A percentile compares a stretch with the other conserved stretches of the same genome.
phyloP scores from a whole-genome alignment of 345 rosid genomes.

The Limnanthes douglasii region DNA sequence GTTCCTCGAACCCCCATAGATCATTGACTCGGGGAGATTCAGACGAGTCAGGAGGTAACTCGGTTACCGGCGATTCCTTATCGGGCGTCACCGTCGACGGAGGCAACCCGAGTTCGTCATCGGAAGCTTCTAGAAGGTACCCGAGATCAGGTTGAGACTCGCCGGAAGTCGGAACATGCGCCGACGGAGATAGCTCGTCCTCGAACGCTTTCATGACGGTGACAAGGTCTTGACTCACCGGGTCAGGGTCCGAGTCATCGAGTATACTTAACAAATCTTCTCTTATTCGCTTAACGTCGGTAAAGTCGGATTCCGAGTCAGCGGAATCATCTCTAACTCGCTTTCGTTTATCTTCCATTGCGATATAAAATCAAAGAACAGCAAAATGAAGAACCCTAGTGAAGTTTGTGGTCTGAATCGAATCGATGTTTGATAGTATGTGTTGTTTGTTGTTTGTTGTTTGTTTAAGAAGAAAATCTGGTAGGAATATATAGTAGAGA shows the following conservation, averaged over 20 bases:
- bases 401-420: not conserved
- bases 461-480: too few relatives aligned
- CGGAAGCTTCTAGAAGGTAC: constrained; percentile 47
- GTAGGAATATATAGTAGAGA: not conserved
- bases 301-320: constrained; percentile 10
- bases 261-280: constrained; percentile 26
- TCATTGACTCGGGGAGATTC: constrained; percentile 4
- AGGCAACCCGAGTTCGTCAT: constrained; percentile 54
- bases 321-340: constrained; percentile 19
- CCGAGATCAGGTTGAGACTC: constrained; percentile 33
- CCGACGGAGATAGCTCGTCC: not conserved
- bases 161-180: constrained; percentile 4
- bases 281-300: constrained; percentile 24
- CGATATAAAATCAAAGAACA: not conserved
- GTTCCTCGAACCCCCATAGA: constrained; percentile 16
- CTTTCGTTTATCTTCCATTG: constrained; percentile 26
- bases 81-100: constrained; percentile 16
- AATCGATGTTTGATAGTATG: not conserved
- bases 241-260: constrained; percentile 27
- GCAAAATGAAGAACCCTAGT: not conserved
- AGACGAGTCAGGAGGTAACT: too few relatives aligned
- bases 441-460: too few relatives aligned
- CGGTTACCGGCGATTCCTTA: too few relatives aligned
- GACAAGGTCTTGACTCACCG: constrained; percentile 31
- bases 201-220: constrained; percentile 38